These are phyloP conservation scores for Scalesia atractyloides DNA, from an alignment of 129 eudicot species.

Conservation along the genomic window DNA sequence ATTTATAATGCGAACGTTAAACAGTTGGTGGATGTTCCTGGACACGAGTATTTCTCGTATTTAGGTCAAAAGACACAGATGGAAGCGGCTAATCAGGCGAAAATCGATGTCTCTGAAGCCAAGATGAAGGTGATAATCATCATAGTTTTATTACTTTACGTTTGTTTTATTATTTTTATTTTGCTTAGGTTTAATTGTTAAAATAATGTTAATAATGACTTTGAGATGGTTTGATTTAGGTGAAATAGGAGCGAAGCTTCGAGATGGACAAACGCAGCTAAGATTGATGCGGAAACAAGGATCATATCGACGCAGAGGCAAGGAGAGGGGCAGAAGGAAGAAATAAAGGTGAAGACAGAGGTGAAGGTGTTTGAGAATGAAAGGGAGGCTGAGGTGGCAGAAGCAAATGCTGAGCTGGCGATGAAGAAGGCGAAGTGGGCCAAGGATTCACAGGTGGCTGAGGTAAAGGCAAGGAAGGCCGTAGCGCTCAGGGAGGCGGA, in stretches of 20 bases:
- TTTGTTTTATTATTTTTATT: too few species aligned
- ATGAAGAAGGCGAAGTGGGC: slow-evolving; percentile 65
- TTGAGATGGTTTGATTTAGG: slow-evolving; percentile 37
- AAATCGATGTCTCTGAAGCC: slow-evolving; percentile 72
- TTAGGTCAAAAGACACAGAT: slow-evolving; percentile 68
- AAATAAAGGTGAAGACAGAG: slow-evolving; percentile 51
- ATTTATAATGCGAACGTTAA: slow-evolving; percentile 67
- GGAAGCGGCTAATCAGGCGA: slow-evolving; percentile 72
- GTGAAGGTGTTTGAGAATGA: slow-evolving; percentile 61
- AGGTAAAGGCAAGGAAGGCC: slow-evolving; percentile 61
- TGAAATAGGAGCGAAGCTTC: slow-evolving; percentile 62
- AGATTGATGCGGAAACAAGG: slow-evolving; percentile 75
- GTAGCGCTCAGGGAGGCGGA: slow-evolving; percentile 64
- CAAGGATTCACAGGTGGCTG: slow-evolving; percentile 54
- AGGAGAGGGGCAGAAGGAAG: slow-evolving; percentile 63
- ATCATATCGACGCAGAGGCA: slow-evolving; percentile 51
- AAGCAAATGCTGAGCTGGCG: slow-evolving; percentile 56
- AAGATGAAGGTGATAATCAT: slow-evolving; percentile 44
- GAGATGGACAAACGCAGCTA: slow-evolving; percentile 66
- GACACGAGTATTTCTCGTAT: slow-evolving; percentile 69
- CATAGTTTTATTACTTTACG: too few species aligned
- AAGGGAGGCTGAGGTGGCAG: slow-evolving; percentile 57
- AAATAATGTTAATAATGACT: not conserved
- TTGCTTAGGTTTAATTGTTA: too few species aligned
- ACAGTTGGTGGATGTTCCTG: slow-evolving; percentile 66